Evolutionary conservation across 805 yeast genomes (phyloP), one percentile per base, ranked within the genome.

Genomic region (Sugiyamaella chiloensis): DNA sequence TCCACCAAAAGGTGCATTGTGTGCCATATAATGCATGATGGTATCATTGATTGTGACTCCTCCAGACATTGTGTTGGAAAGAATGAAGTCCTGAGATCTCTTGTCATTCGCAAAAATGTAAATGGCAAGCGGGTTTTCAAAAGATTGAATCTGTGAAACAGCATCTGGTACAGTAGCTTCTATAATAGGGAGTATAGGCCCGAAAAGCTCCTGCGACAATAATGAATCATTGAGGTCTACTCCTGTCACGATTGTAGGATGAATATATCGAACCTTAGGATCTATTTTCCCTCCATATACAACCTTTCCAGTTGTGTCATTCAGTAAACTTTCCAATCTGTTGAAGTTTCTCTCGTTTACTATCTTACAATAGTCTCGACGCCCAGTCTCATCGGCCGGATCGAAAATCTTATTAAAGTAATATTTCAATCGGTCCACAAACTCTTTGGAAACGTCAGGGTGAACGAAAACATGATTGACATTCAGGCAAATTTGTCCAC

Each of bases 401-500:
- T 48, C 43, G 46, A 43, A 86, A 36, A 79, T 66, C 40, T 71
- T 72, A 29, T 67, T 63, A 24, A 75, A 58, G 17, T 72, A 71
- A 31, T 62, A 56, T 45, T 72, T 58, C 47, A 77, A 60, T 4
- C 66, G 69, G 1, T 56, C 55, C 5, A 79, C 65, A 43, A 86
- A 76, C 52, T 75, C 69, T 21, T 70, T 77, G 58, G 81, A 79
- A 17, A 80, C 65, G 2, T 71, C 63, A 47, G 73, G 78, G 49
- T 83, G 87, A 16, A 81, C 83, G 37, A 87, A 58, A 3, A 85
- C 68, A 60, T 87, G 89, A 67, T 91, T 97, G 5, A 89, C 84
- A 7, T 95, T 85, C 30, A 87, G 85, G 70, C 97, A 90, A 2
- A 93, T 81, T 68, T 90, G 97, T 14, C 98, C 97, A n/a, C 85